Evolutionary conservation across 2,329 filamentous ascomycete species (phyloP).

Genomic region (Aspergillus tubingensis): DNA sequence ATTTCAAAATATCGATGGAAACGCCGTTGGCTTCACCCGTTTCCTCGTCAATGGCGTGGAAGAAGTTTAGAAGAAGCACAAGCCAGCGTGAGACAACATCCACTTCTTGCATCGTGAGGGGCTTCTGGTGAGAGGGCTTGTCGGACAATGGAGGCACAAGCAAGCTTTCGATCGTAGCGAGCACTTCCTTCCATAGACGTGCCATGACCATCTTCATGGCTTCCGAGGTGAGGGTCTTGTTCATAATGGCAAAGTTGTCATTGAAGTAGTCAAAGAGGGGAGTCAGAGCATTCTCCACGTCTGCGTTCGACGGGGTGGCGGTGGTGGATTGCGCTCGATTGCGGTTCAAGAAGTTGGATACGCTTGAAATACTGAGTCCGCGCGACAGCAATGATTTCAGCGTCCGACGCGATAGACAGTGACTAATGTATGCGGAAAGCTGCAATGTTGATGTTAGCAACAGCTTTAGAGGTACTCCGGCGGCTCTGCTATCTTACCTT

Average conservation of each 20-base stretch:
- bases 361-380: conserved; percentile 70
- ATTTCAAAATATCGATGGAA: conserved; percentile 87
- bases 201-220: conserved; percentile 99
- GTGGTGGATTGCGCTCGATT: conserved; percentile 51
- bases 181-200: conserved; percentile 93
- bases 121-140: conserved; percentile 83
- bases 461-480: neutral
- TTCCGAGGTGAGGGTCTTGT: conserved; percentile 86
- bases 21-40: conserved; percentile 83
- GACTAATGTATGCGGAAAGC: conserved; percentile 90
- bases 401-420: conserved; percentile 80
- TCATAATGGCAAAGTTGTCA: conserved; percentile 99
- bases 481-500: conserved; percentile 63
- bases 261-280: conserved; percentile 93
- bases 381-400: conserved; percentile 72
- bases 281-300: conserved; percentile 78
- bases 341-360: conserved; percentile 67
- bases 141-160: conserved; percentile 93
- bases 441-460: conserved; percentile 36
- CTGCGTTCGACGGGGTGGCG: conserved; percentile 65
- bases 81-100: conserved; percentile 97
- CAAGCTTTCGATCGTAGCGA: conserved; percentile 85
- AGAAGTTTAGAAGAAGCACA: conserved; percentile 86
- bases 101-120: conserved; percentile 81
- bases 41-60: conserved; percentile 87